A percentile compares a stretch with the other conserved stretches of the same genome.
These are phyloP conservation scores for Aspergillus ellipticus DNA, from an alignment of 495 filamentous ascomycete genomes.

Conservation along the genomic window DNA sequence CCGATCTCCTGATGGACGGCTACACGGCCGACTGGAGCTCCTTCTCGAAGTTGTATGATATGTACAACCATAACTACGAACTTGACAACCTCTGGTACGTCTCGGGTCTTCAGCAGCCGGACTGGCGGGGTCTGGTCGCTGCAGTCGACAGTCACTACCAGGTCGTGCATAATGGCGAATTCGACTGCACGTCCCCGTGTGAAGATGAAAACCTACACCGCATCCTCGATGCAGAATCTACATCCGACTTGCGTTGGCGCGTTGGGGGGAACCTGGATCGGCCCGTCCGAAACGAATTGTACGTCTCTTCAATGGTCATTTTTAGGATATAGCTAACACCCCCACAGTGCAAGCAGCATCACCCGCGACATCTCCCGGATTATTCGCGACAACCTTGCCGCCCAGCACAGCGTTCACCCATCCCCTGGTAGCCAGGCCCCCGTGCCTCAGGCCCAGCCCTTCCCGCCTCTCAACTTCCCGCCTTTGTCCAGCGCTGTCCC, in stretches of 20 bases:
- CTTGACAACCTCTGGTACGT: constrained; percentile 43
- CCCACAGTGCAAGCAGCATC: constrained; percentile 39
- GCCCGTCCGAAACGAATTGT: constrained; percentile 41
- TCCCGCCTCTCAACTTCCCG: constrained; percentile 17
- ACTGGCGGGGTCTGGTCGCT: constrained; percentile 44
- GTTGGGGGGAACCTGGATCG: constrained; percentile 29
- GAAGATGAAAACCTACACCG: constrained; percentile 35
- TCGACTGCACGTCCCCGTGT: constrained; percentile 27
- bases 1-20: constrained; percentile 36
- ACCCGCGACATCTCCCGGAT: constrained; percentile 42
- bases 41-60: constrained; percentile 33
- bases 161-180: constrained; percentile 33
- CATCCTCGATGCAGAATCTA: constrained; percentile 31
- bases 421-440: constrained; percentile 11
- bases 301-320: constrained; percentile 13
- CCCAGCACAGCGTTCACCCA: constrained; percentile 18
- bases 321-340: constrained; percentile 11
- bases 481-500: constrained; percentile 10
- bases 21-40: constrained; percentile 40
- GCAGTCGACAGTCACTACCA: constrained; percentile 48
- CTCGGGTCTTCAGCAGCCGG: constrained; percentile 42
- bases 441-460: constrained; percentile 17
- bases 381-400: constrained; percentile 38
- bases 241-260: constrained; percentile 33
- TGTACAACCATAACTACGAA: constrained; percentile 39